Conservation (phyloP, 768 basidiomycete genomes). For the Pilatotrama ljubarskyi region DNA sequence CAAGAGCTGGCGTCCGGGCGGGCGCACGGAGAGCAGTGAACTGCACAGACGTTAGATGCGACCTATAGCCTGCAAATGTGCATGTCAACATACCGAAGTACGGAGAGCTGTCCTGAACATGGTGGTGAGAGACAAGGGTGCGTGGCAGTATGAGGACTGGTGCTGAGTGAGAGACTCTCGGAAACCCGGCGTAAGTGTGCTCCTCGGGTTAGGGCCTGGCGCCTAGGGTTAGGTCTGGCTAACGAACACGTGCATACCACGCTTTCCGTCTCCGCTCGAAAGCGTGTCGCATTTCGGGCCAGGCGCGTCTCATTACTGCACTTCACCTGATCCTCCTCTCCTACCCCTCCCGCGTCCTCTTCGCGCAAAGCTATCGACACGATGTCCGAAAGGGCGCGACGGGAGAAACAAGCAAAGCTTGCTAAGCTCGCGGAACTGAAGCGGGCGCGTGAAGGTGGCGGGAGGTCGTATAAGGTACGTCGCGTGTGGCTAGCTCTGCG, state of each 20-base stretch:
- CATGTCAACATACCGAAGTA: constrained; percentile 40
- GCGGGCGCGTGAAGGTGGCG: constrained; percentile 58
- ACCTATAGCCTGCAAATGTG: background rate
- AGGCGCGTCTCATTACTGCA: constrained; percentile 22
- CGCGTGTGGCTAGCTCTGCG: constrained; percentile 17
- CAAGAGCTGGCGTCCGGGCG: constrained; percentile 13
- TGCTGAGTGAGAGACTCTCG: constrained; percentile 20
- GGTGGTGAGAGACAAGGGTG: constrained; percentile 19
- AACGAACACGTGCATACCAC: constrained; percentile 21
- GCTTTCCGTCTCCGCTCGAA: constrained; percentile 32
- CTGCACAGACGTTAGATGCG: background rate
- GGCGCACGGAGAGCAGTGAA: constrained; percentile 20
- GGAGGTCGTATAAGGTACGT: constrained; percentile 57
- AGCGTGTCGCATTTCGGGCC: constrained; percentile 25
- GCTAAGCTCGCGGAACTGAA: constrained; percentile 62
- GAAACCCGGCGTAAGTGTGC: constrained; percentile 3
- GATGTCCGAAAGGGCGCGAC: constrained; percentile 32
- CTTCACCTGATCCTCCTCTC: background rate
- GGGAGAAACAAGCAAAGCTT: constrained; percentile 30
- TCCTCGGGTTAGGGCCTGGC: constrained; percentile 8
- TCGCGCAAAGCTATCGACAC: background rate
- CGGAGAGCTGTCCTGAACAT: constrained; percentile 51
- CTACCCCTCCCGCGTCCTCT: background rate
- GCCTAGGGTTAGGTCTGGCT: constrained; percentile 6
- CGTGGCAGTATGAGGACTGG: constrained; percentile 3